phyloP scores from a whole-genome alignment of 352 stramenopile species.

The Phytophthora kernoviae region DNA sequence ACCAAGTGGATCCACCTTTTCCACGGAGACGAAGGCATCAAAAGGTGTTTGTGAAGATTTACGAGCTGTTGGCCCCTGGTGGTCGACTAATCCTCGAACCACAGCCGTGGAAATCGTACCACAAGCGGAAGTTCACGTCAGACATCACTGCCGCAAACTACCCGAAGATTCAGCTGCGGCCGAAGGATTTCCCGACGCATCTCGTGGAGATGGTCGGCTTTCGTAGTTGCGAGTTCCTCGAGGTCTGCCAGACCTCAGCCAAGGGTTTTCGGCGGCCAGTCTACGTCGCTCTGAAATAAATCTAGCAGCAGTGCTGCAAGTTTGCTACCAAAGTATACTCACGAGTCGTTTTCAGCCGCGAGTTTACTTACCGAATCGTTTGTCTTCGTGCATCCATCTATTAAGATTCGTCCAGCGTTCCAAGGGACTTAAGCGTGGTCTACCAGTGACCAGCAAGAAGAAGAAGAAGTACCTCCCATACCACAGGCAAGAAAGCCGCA shows the following conservation, averaged over 20 bases:
- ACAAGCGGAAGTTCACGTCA: slow-evolving; percentile 88
- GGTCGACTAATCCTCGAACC: slow-evolving; percentile 84
- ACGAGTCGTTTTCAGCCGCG: slow-evolving; percentile 11
- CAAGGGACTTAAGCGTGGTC: slow-evolving; percentile 19
- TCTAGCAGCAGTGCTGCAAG: slow-evolving; percentile 4
- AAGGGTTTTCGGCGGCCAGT: slow-evolving; percentile 79
- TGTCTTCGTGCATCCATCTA: slow-evolving; percentile 39
- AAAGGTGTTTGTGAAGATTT: slow-evolving; percentile 75
- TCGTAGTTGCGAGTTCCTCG: slow-evolving; percentile 65
- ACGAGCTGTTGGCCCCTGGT: slow-evolving; percentile 62
- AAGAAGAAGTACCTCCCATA: slow-evolving; percentile 16
- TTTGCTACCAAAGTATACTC: slow-evolving; percentile 17
- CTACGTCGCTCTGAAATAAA: slow-evolving; percentile 76
- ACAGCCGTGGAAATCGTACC: slow-evolving; percentile 89
- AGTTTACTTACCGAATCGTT: slow-evolving; percentile 36
- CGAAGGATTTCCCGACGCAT: slow-evolving; percentile 73
- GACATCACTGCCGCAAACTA: slow-evolving; percentile 75
- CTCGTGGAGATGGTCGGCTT: slow-evolving; percentile 69
- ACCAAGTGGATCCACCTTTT: slow-evolving; percentile 93
- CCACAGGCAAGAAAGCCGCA: slow-evolving; percentile 24
- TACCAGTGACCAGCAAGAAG: slow-evolving; percentile 19
- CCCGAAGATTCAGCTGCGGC: slow-evolving; percentile 67
- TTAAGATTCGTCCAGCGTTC: slow-evolving; percentile 24
- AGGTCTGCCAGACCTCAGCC: slow-evolving; percentile 76
- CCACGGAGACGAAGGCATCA: slow-evolving; percentile 84